These are phyloP conservation scores for Clausena lansium DNA, from an alignment of 345 rosid genomes.

Conservation along the genomic window DNA sequence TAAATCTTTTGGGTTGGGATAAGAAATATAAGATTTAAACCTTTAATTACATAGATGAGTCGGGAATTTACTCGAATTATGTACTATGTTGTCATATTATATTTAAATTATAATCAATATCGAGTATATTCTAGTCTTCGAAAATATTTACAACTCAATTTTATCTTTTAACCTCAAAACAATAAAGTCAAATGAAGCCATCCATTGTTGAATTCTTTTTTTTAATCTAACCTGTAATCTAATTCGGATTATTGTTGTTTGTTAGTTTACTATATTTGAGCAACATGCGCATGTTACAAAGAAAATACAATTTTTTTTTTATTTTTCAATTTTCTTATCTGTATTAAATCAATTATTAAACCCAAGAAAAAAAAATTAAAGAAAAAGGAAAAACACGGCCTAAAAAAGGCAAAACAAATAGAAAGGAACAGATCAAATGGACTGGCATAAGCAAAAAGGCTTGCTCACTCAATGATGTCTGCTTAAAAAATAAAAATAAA, in stretches of 20 bases:
- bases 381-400: not conserved
- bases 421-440: slow-evolving; percentile 30
- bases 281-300: not conserved
- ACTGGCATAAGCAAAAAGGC: slow-evolving; percentile 18
- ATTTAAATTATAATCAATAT: too few relatives aligned
- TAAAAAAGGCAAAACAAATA: not conserved
- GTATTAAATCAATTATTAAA: not conserved
- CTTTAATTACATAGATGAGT: too few relatives aligned
- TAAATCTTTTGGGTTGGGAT: too few relatives aligned
- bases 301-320: not conserved
- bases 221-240: too few relatives aligned
- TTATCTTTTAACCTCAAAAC: too few relatives aligned
- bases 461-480: slow-evolving; percentile 2
- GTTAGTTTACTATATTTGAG: not conserved
- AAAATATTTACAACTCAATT: too few relatives aligned
- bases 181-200: not conserved
- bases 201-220: not conserved
- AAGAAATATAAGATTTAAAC: too few relatives aligned
- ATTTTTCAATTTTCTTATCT: not conserved
- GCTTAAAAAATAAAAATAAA: not conserved
- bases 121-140: too few relatives aligned
- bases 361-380: not conserved
- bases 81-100: too few relatives aligned
- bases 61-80: too few relatives aligned
- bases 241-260: not conserved